Percentiles rank a stretch among this genome's conserved stretches.
Conservation (phyloP, 805 yeast genomes). For the Wickerhamiella cacticola region DNA sequence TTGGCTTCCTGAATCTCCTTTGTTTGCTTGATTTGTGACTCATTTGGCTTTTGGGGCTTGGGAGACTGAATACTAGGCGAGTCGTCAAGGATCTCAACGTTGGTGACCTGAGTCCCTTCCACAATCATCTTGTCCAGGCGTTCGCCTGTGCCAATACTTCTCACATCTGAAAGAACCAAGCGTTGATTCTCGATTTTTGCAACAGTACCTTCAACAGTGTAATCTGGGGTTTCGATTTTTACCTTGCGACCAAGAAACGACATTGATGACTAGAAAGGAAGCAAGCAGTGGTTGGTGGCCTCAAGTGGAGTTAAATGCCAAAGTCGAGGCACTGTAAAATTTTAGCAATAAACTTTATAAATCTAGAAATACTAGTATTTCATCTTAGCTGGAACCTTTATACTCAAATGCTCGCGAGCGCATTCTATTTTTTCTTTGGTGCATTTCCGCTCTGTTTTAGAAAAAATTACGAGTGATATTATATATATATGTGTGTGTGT, state of each 20-base stretch:
- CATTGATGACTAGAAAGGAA: constrained; percentile 14
- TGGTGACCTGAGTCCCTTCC: constrained; percentile 17
- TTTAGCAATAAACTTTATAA: too few species aligned
- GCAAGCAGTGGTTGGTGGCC: too few species aligned
- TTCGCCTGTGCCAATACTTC: constrained; percentile 6
- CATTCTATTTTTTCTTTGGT: too few species aligned
- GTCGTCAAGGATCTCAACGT: constrained; percentile 19
- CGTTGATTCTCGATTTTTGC: constrained; percentile 9
- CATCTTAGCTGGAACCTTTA: too few species aligned
- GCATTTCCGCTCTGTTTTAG: too few species aligned
- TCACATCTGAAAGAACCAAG: constrained; percentile 4
- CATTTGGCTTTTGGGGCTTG: constrained; percentile 1
- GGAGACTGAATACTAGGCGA: not conserved
- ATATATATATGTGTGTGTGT: too few species aligned
- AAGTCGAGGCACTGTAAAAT: too few species aligned
- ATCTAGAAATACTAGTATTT: too few species aligned
- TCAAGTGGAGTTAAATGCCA: too few species aligned
- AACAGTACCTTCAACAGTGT: constrained; percentile 16
- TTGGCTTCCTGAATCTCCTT: constrained; percentile 15
- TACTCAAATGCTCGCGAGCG: too few species aligned
- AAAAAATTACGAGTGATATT: too few species aligned
- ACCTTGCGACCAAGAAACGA: constrained; percentile 23
- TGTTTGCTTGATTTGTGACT: not conserved
- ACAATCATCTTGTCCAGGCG: constrained; percentile 11
- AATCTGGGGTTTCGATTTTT: constrained; percentile 17